Base-by-base conservation (phyloP, 176 grass and related monocot species). In the Lolium rigidum region DNA sequence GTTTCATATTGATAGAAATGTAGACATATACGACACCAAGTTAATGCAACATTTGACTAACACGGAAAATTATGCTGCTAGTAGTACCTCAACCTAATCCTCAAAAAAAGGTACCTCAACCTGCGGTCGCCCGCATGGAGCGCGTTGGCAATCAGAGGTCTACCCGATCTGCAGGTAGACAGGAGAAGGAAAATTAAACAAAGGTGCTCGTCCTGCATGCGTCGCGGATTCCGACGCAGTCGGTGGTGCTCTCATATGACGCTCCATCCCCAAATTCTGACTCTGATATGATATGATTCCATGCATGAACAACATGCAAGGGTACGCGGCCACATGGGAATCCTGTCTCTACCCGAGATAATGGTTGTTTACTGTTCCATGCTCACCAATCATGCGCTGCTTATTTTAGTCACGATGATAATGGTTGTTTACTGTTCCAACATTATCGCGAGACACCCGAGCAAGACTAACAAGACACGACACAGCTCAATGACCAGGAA, bases 371-470 rank as follows among this genome's bases (percentile, higher is more conserved):
- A 39, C 28, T 64, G 57, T 15, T 31, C 24, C 24, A 52, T 16
- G n/a, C n/a, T 54, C 71, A 46, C 71, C 86, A 2, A 47, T 38
- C 46, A 25, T 49, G 67, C 67, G 4, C 79, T 11, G 65, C 20
- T 43, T 58, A 58, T 83, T 57, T 55, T 68, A 69, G 49, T 55
- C 64, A 15, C 20, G 12, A 38, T 10, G 66, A 0, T 65, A 38
- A 22, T 47, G 67, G 24, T 81, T 85, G 82, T 76, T 80, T 76
- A 81, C 52, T 25, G 10, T 11, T 14, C 38, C 58, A 38, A 81
- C 22, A 38, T 46, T 78, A 79, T 83, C 80, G 14, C 39, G 51
- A 49, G 51, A 60, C 51, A 50, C 11, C 11, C 49, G 58, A 69
- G 15, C 68, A 20, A 46, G 18, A 2, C 63, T 67, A 37, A 17